Evolutionary conservation across 2,329 filamentous ascomycete species (phyloP).

Genomic region (Neurospora sp.): DNA sequence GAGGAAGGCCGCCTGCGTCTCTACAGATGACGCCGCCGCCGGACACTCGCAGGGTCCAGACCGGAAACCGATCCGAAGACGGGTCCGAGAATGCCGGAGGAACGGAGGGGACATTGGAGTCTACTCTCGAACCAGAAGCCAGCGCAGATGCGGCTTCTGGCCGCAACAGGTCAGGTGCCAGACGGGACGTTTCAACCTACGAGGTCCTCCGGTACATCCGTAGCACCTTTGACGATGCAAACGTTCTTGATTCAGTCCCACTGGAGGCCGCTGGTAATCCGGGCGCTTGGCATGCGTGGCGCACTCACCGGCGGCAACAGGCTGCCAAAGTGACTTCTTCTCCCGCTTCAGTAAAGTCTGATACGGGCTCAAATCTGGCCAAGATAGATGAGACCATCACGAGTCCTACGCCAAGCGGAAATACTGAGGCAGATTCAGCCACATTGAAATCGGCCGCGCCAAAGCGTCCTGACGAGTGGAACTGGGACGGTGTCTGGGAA

Average conservation of each 20-base stretch:
- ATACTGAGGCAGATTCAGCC: not conserved
- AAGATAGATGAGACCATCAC: not conserved
- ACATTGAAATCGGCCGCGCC: not conserved
- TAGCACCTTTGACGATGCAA: slow-evolving; percentile 68
- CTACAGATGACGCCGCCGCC: slow-evolving; percentile 21
- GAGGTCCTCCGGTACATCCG: slow-evolving; percentile 73
- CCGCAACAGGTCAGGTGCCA: not conserved
- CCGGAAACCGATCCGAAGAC: slow-evolving; percentile 3
- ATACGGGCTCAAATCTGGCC: not conserved
- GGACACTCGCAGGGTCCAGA: not conserved
- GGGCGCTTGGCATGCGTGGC: slow-evolving; percentile 92
- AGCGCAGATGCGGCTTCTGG: slow-evolving; percentile 24
- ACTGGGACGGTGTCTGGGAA: slow-evolving; percentile 97
- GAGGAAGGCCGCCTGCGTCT: slow-evolving; percentile 5
- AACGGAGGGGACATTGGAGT: slow-evolving; percentile 15
- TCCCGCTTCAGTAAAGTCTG: not conserved
- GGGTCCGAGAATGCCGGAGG: slow-evolving; percentile 7
- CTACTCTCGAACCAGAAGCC: slow-evolving; percentile 25
- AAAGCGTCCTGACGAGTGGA: slow-evolving; percentile 74
- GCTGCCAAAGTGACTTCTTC: slow-evolving; percentile 22
- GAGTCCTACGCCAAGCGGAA: not conserved
- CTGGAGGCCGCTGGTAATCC: slow-evolving; percentile 78
- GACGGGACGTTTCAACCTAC: slow-evolving; percentile 40
- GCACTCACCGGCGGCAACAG: slow-evolving; percentile 50
- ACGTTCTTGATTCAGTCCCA: slow-evolving; percentile 67